phyloP scores from a whole-genome alignment of 257 asterid genomes.

The Plectranthus barbatus region DNA sequence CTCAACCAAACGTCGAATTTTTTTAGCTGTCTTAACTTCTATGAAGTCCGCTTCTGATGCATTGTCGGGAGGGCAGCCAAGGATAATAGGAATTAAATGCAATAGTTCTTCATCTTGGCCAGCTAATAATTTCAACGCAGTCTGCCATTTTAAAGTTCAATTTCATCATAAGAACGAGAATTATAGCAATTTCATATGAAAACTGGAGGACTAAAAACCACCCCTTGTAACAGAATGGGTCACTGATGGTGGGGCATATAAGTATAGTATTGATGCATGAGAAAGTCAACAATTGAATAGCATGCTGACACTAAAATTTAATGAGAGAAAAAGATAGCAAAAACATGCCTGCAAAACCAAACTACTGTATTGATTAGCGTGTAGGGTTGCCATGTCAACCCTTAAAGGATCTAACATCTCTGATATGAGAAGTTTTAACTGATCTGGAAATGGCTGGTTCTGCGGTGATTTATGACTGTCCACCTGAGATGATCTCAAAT shows the following conservation, averaged over 20 bases:
- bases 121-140: conserved; percentile 65
- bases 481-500: conserved; percentile 36
- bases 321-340: conserved; percentile 8
- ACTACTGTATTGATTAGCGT: conserved; percentile 66
- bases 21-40: conserved; percentile 28
- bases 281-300: neutral
- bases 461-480: conserved; percentile 25
- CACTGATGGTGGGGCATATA: neutral
- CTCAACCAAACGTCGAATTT: conserved; percentile 44
- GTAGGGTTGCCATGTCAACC: conserved; percentile 47
- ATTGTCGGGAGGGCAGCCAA: conserved; percentile 43
- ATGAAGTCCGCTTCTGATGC: conserved; percentile 34
- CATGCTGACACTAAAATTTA: neutral
- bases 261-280: neutral
- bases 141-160: conserved; percentile 41
- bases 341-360: conserved; percentile 81
- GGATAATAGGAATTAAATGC: conserved; percentile 53
- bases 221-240: neutral
- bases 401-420: conserved; percentile 56
- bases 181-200: neutral
- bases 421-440: conserved; percentile 47
- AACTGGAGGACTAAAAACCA: neutral
- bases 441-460: conserved; percentile 55
- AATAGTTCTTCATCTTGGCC: conserved; percentile 58
- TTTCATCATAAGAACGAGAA: conserved; percentile 7